Percentiles rank a stretch among this genome's conserved stretches.
Conservation (phyloP, 2,329 filamentous ascomycete species). For the Tolypocladium ophioglossoides region DNA sequence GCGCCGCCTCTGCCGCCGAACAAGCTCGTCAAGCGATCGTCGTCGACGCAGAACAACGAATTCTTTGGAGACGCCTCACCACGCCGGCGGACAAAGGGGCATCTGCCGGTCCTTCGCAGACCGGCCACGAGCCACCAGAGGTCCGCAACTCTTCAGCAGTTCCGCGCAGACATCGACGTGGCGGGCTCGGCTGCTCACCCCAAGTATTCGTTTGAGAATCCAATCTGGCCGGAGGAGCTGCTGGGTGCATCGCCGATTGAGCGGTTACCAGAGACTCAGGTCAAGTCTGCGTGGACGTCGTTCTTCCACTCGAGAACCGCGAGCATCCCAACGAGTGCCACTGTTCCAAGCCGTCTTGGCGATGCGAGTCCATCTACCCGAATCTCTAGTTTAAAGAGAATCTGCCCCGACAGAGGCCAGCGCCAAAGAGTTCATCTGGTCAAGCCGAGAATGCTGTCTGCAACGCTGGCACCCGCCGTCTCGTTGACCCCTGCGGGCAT, state of each 20-base stretch:
- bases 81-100: conserved; percentile 43
- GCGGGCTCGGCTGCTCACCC: conserved; percentile 12
- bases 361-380: conserved; percentile 16
- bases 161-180: conserved; percentile 20
- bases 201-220: conserved; percentile 26
- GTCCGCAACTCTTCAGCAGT: conserved; percentile 56
- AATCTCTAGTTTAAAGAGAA: conserved; percentile 14
- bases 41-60: conserved; percentile 40
- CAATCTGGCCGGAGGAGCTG: conserved; percentile 17
- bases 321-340: conserved; percentile 10
- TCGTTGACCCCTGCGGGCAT: conserved; percentile 13
- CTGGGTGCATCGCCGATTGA: conserved; percentile 15
- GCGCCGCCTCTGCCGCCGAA: conserved; percentile 49
- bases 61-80: conserved; percentile 24
- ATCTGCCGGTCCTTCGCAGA: conserved; percentile 56
- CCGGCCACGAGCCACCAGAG: conserved; percentile 74
- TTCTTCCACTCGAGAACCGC: conserved; percentile 40
- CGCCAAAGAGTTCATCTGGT: conserved; percentile 21
- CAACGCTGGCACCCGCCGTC: conserved; percentile 10
- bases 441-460: conserved; percentile 25
- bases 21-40: conserved; percentile 66
- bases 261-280: conserved; percentile 6
- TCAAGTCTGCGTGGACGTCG: conserved; percentile 35
- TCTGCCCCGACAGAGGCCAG: conserved; percentile 11
- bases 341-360: conserved; percentile 12